A percentile compares a stretch with the other conserved stretches of the same genome.
These are phyloP conservation scores for Oemleria cerasiformis DNA, from an alignment of 306 rosid species.

Conservation along the genomic window DNA sequence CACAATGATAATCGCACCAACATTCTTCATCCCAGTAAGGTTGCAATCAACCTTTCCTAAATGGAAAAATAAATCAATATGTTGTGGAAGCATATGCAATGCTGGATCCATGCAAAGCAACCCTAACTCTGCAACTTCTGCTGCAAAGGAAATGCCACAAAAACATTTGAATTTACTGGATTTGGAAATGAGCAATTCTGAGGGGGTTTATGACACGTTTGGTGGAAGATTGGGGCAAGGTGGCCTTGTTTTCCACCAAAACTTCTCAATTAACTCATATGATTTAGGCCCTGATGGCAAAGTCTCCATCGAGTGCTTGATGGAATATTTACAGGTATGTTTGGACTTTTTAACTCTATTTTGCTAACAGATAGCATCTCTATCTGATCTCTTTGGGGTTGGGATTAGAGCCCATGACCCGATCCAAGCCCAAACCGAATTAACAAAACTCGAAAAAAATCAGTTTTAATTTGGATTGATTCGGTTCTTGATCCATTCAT, in stretches of 20 bases:
- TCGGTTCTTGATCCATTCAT: too few species aligned
- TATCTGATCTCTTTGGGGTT: background rate
- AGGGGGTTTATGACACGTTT: background rate
- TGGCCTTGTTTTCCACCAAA: conserved; percentile 19
- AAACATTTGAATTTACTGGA: background rate
- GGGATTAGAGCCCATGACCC: too few species aligned
- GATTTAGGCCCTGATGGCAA: conserved; percentile 26
- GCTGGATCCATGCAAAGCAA: background rate
- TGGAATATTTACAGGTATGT: conserved; percentile 23
- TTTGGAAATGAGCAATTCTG: background rate
- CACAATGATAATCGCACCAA: background rate
- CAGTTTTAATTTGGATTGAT: too few species aligned
- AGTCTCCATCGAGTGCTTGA: conserved; percentile 7
- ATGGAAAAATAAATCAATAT: background rate
- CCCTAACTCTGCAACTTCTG: background rate
- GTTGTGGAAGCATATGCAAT: background rate
- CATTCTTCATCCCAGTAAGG: background rate
- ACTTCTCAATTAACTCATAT: conserved; percentile 21
- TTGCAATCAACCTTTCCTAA: background rate
- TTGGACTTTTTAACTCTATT: background rate
- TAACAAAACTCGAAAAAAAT: too few species aligned
- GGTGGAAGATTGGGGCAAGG: conserved; percentile 3
- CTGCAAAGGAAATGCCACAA: background rate
- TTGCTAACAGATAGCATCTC: background rate
- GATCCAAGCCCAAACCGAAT: too few species aligned